Conservation (phyloP, 345 rosid species). For the Trapa bicornis region DNA sequence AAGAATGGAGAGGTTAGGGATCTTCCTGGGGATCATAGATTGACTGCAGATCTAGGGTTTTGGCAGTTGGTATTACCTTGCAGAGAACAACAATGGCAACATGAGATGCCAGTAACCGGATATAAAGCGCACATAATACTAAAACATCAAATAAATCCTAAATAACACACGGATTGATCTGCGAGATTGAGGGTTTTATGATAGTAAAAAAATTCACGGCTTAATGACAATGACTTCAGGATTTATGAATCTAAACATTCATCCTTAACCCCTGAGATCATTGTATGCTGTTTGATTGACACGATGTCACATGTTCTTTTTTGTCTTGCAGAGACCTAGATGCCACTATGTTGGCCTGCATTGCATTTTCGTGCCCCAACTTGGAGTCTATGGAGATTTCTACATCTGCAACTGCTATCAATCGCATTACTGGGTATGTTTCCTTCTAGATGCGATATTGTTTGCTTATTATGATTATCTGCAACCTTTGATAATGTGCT, state of each 20-base stretch:
- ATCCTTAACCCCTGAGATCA: not conserved
- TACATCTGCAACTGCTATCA: constrained; percentile 40
- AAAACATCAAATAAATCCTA: not conserved
- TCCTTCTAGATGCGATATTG: not conserved
- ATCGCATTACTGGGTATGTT: constrained; percentile 80
- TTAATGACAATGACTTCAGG: no score
- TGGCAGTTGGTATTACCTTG: not conserved
- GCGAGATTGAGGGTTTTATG: not conserved
- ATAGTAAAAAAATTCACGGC: no score
- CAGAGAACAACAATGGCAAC: not conserved
- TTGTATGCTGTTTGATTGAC: not conserved
- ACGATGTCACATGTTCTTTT: not conserved
- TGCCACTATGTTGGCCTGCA: constrained; percentile 81
- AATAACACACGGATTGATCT: not conserved
- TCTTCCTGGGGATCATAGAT: constrained; percentile 3
- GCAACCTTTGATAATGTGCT: not conserved
- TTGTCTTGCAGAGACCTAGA: constrained; percentile 62
- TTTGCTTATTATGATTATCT: not conserved
- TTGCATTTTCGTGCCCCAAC: constrained; percentile 88
- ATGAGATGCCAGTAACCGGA: not conserved
- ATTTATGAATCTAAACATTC: no score
- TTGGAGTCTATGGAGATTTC: constrained; percentile 76
- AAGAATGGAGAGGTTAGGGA: constrained; percentile 71
- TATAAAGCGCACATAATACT: not conserved
- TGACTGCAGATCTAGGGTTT: constrained; percentile 32